These are phyloP conservation scores for Aspergillus versicolor DNA, from an alignment of 2,329 filamentous ascomycete species.

Conservation along the genomic window DNA sequence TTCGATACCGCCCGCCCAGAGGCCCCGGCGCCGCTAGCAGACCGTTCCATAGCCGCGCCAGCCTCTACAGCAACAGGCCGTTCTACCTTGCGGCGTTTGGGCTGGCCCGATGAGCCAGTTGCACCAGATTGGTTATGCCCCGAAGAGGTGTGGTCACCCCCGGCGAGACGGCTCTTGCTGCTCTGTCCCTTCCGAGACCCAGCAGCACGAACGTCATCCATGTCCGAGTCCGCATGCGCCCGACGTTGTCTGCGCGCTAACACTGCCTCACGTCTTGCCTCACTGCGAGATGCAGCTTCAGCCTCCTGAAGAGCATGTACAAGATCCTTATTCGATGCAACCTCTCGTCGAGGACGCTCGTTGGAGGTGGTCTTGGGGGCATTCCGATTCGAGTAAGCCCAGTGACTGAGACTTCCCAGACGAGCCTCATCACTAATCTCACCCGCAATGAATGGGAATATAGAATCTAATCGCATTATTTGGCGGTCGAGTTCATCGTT, in stretches of 20 bases:
- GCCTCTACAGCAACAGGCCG: conserved; percentile 50
- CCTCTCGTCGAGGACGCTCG: conserved; percentile 75
- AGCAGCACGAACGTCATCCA: conserved; percentile 62
- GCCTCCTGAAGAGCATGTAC: conserved; percentile 73
- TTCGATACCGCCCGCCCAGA: conserved; percentile 47
- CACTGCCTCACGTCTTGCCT: conserved; percentile 78
- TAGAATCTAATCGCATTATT: conserved; percentile 77
- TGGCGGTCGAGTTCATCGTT: conserved; percentile 87
- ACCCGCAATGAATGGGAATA: conserved; percentile 79
- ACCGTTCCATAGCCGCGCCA: conserved; percentile 40
- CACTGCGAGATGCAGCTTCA: conserved; percentile 80
- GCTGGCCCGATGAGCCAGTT: conserved; percentile 52
- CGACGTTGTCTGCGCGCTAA: conserved; percentile 72
- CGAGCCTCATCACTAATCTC: conserved; percentile 96
- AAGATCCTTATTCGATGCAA: conserved; percentile 68
- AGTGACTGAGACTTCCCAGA: conserved; percentile 86
- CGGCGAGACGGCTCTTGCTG: conserved; percentile 49
- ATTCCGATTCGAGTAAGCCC: conserved; percentile 87
- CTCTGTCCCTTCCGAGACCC: conserved; percentile 55
- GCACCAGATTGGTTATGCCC: conserved; percentile 48
- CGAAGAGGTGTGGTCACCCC: conserved; percentile 14
- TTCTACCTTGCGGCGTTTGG: conserved; percentile 80
- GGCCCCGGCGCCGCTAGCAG: conserved; percentile 35
- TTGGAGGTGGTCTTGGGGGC: conserved; percentile 57
- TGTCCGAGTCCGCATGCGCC: conserved; percentile 73